These are phyloP conservation scores for Xanthoceras sorbifolium DNA, from an alignment of 345 rosid genomes.

Conservation along the genomic window DNA sequence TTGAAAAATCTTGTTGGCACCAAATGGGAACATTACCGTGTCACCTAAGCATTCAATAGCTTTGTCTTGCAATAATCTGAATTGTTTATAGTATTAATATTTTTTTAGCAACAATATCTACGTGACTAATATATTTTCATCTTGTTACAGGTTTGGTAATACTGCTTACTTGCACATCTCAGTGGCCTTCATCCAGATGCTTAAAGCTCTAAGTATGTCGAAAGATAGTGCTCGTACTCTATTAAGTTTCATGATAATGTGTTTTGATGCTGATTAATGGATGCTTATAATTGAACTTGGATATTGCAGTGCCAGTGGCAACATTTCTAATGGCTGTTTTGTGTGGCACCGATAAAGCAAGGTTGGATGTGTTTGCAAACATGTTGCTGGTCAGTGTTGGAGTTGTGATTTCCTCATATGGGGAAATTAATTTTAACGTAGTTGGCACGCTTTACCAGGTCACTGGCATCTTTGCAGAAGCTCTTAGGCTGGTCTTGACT, in stretches of 20 bases:
- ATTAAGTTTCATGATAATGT: constrained; percentile 2
- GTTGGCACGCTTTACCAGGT: constrained; percentile 95
- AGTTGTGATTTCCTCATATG: constrained; percentile 91
- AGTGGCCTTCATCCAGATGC: constrained; percentile 99
- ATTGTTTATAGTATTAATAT: background rate
- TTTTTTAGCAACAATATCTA: background rate
- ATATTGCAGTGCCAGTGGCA: constrained; percentile 95
- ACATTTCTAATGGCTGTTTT: constrained; percentile 85
- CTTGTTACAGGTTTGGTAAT: constrained; percentile 80
- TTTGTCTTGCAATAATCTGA: background rate
- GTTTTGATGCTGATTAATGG: constrained; percentile 19
- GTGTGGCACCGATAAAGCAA: constrained; percentile 89
- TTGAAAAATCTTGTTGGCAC: too few relatives aligned
- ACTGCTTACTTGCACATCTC: constrained; percentile 92
- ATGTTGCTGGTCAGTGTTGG: constrained; percentile 96
- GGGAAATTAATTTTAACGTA: constrained; percentile 92
- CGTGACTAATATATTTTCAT: constrained; percentile 14
- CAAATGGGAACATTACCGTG: background rate
- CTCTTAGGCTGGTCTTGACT: constrained; percentile 94
- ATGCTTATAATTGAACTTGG: constrained; percentile 31
- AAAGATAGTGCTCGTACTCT: constrained; percentile 17
- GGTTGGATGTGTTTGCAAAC: constrained; percentile 89
- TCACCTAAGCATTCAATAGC: background rate
- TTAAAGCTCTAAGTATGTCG: constrained; percentile 89
- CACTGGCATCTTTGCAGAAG: constrained; percentile 95